Conservation (phyloP, 768 basidiomycete species). For the Leucosporidium scottii region DNA sequence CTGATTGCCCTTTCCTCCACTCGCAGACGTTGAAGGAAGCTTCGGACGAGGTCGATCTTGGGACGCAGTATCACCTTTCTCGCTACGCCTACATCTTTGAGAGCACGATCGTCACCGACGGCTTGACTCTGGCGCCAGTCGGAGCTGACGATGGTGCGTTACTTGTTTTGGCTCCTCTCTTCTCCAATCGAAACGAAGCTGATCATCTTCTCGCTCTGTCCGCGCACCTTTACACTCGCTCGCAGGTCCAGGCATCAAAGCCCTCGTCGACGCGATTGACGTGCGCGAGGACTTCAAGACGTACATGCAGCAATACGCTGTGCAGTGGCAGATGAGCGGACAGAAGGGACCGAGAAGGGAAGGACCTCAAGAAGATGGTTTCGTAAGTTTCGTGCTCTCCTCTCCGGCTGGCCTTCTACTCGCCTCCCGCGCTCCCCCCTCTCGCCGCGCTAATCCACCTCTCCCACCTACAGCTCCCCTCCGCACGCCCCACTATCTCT, state of each 20-base stretch:
- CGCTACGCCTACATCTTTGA: constrained; percentile 93
- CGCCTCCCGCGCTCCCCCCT: not conserved
- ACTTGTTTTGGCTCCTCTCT: not conserved
- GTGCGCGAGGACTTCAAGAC: constrained; percentile 89
- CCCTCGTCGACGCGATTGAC: constrained; percentile 83
- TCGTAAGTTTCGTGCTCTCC: constrained; percentile 49
- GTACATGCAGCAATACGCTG: constrained; percentile 96
- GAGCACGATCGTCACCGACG: constrained; percentile 80
- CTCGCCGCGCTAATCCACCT: constrained; percentile 33
- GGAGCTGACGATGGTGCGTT: constrained; percentile 57
- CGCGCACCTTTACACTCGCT: constrained; percentile 8
- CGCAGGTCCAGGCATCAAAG: constrained; percentile 68
- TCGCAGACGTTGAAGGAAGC: constrained; percentile 82
- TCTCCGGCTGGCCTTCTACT: not conserved
- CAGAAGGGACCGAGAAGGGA: constrained; percentile 72
- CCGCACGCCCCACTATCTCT: constrained; percentile 34
- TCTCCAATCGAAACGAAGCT: constrained; percentile 1
- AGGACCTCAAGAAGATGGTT: constrained; percentile 84
- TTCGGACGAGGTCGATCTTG: constrained; percentile 90
- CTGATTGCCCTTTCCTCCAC: constrained; percentile 3
- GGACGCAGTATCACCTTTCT: constrained; percentile 94
- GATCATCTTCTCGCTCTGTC: not conserved
- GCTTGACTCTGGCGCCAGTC: constrained; percentile 67
- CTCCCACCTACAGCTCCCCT: constrained; percentile 18
- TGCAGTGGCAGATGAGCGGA: constrained; percentile 58